phyloP scores from a whole-genome alignment of 2,329 filamentous ascomycete species.

The Colletotrichum tofieldiae region DNA sequence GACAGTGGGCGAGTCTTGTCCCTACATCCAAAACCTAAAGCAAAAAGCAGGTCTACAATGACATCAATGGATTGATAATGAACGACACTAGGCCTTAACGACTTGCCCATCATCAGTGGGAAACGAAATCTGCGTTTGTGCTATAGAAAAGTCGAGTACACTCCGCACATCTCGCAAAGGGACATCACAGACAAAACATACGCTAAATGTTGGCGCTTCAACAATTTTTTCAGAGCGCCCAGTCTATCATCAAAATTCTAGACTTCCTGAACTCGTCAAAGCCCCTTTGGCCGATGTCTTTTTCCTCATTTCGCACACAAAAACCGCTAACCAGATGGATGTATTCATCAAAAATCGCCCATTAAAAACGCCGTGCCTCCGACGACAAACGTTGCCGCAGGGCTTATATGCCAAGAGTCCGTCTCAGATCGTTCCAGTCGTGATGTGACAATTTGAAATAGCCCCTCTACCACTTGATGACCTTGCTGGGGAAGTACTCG shows the following conservation, averaged over 20 bases:
- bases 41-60: too few species aligned
- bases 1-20: too few species aligned
- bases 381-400: conserved; percentile 4
- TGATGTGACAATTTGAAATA: conserved; percentile 21
- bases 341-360: conserved; percentile 24
- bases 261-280: background rate
- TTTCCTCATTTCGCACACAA: conserved; percentile 16
- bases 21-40: too few species aligned
- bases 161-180: too few species aligned
- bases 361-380: conserved; percentile 33
- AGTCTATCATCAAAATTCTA: conserved; percentile 18
- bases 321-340: conserved; percentile 16
- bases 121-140: too few species aligned
- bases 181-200: too few species aligned
- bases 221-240: conserved; percentile 11
- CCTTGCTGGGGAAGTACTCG: conserved; percentile 59
- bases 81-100: too few species aligned
- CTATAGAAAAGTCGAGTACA: background rate
- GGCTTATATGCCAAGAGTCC: conserved; percentile 19
- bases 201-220: background rate
- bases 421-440: conserved; percentile 30
- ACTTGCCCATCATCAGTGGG: too few species aligned
- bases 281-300: conserved; percentile 23
- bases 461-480: conserved; percentile 55
- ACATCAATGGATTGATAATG: too few species aligned